Evolutionary conservation across 2,329 filamentous ascomycete genomes (phyloP).

Genomic region (Penicillium glabrum): DNA sequence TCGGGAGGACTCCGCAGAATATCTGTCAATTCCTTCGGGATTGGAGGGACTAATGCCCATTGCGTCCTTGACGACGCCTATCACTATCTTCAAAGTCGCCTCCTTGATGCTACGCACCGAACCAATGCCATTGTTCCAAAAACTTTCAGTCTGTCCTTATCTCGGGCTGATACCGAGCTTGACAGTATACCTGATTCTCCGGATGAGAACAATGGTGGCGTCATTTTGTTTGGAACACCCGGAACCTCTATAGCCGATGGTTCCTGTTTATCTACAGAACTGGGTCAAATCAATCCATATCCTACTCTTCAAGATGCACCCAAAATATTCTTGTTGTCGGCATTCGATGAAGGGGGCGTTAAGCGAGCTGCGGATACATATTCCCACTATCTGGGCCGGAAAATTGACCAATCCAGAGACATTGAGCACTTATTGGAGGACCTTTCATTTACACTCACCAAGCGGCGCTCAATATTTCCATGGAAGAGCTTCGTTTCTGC

Average conservation of each 20-base stretch:
- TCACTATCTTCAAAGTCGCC: slow-evolving; percentile 17
- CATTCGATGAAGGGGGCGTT: slow-evolving; percentile 26
- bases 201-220: slow-evolving; percentile 10
- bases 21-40: slow-evolving; percentile 40
- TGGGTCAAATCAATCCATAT: not conserved
- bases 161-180: not conserved
- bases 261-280: slow-evolving; percentile 2
- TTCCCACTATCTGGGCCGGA: slow-evolving; percentile 13
- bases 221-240: not conserved
- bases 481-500: slow-evolving; percentile 20
- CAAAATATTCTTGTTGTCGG: slow-evolving; percentile 15
- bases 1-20: slow-evolving; percentile 22
- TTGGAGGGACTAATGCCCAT: slow-evolving; percentile 36
- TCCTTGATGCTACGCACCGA: slow-evolving; percentile 9
- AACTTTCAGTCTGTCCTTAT: not conserved
- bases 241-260: slow-evolving; percentile 15
- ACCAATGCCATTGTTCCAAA: slow-evolving; percentile 6
- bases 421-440: slow-evolving; percentile 16
- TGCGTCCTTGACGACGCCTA: slow-evolving; percentile 33
- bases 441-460: slow-evolving; percentile 24
- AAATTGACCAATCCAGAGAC: not conserved
- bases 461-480: slow-evolving; percentile 14
- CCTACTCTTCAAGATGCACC: slow-evolving; percentile 2
- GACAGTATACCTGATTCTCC: not conserved
- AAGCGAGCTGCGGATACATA: slow-evolving; percentile 17